Evolutionary conservation across 2,329 filamentous ascomycete species (phyloP), one percentile per base, ranked within the genome.

Genomic region (Talaromyces islandicus): DNA sequence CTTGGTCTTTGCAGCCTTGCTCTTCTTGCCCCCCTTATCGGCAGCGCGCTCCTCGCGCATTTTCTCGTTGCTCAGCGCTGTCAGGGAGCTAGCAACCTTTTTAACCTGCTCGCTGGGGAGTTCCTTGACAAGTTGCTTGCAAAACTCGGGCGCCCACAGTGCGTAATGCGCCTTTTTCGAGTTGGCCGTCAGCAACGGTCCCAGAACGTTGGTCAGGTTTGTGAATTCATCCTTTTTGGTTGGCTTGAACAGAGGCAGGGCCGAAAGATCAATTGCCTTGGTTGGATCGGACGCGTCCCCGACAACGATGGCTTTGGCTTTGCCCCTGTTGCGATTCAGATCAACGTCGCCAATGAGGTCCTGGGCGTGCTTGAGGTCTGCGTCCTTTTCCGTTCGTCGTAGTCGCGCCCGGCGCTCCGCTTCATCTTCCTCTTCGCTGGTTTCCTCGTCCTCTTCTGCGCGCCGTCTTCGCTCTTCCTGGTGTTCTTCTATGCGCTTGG

Each of bases 31-130:
- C 58, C 90, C 88, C 83, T 96, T 97, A 66, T 96, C 91, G 3
- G 90, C 86, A 4, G 88, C 87, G 84, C 97, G 97, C 84, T 99
- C 94, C 76, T 97, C 92, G 81, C 92, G 95, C 88, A 97, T 88
- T 84, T 96, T 97, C 85, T 97, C 94, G 74, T 99, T 99, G 73
- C 91, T 85, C 60, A 96, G 83, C 5, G 92, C 88, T n/a, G 92
- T 96, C 70, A 99, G 78, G 5, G 85, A 84, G 75, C 90, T 95
- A 12, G 91, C 86, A 66, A 96, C 85, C 83, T 97, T 97, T 85
- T 97, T 97, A 78, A 97, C 92, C 79, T 97, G 92, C 60, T 94
- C 88, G 73, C 91, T 96, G 14, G 89, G 87, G 66, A 99, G 78
- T 29, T 96, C 92, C 78, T 92, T 92, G 68, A 88, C 85, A 51